Base-by-base conservation (phyloP, 2,329 filamentous ascomycete species). In the Hypoxylon sp. region DNA sequence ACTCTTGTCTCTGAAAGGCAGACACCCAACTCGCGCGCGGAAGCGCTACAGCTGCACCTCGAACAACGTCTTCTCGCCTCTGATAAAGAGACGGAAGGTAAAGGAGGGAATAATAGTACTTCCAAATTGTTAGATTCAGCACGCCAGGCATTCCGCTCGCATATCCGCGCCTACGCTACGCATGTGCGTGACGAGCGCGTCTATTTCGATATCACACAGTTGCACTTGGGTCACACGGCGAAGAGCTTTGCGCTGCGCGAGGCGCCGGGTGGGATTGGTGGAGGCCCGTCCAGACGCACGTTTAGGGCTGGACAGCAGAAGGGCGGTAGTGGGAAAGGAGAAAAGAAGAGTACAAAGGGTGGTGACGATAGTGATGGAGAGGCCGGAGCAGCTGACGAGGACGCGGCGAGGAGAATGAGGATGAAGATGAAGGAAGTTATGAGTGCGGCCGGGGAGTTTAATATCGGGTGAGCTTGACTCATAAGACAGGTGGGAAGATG, bases 171-270 rank as follows among this genome's bases (percentile, higher is more conserved):
- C 0, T 99, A 99, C 77, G 94, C 96, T 2, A 99, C 96, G 0
- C 96, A 99, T 78, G 88, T 95, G 27, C 90, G 92, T 29, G 90
- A 90, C 45, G 96, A 99, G 81, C 87, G 96, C 55, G 83, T 84
- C 55, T 94, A 91, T 76, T 99, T 99, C 78, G 92, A 98, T 78
- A 96, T 97, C 79, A 94, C 93, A 65, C 88, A 92, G 74, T 81
- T 99, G 48, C 96, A 99, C 78, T 81, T 98, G 6, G 96, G 96
- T 2, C 96, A 99, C 82, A 83, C 96, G 70, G 95, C 95, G 6
- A 99, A 99, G 83, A 93, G 91, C 25, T 99, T 97, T 76, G 96
- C 90, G 1, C 81, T 99, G 70, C 86, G 96, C 69, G 96, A 99
- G 78, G 89, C 93, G 30, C 96, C 96, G 0, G 91, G 91, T 4